These are phyloP conservation scores for Coccomyxa sp. DNA, from an alignment of 139 green algal genomes.

Conservation along the genomic window DNA sequence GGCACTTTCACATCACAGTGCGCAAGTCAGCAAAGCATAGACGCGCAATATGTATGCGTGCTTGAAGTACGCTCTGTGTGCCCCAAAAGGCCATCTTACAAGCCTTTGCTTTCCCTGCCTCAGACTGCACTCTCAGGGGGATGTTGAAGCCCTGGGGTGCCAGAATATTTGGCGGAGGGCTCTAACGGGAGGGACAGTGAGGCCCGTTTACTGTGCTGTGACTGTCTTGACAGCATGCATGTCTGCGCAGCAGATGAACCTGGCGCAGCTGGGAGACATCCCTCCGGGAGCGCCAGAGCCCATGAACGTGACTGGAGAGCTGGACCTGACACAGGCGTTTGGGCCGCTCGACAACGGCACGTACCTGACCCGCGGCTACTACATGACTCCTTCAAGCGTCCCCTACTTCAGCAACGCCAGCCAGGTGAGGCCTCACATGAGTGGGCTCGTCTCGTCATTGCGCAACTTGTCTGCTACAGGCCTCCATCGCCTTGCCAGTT, in stretches of 20 bases:
- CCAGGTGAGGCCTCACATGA: too few species aligned
- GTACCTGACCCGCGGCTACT: background rate
- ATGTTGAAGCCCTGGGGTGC: background rate
- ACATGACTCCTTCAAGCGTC: background rate
- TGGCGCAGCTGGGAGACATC: background rate
- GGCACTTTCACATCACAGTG: too few species aligned
- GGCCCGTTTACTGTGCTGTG: too few species aligned
- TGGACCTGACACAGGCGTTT: constrained; percentile 20
- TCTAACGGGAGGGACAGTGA: too few species aligned
- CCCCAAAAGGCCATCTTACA: too few species aligned
- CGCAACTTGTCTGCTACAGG: too few species aligned
- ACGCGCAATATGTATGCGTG: too few species aligned
- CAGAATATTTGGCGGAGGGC: background rate
- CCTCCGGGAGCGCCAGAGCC: background rate
- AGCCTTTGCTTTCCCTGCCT: too few species aligned
- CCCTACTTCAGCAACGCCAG: background rate
- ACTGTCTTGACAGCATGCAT: background rate
- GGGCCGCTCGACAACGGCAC: constrained; percentile 7
- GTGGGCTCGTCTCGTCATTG: too few species aligned
- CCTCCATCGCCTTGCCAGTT: too few species aligned
- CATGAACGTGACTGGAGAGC: constrained; percentile 3
- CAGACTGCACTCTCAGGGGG: background rate
- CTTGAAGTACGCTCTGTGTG: too few species aligned
- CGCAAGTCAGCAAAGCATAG: too few species aligned
- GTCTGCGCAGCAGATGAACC: background rate